phyloP scores from a whole-genome alignment of 2,329 filamentous ascomycete genomes.

The Malbranchea cinnamomea region DNA sequence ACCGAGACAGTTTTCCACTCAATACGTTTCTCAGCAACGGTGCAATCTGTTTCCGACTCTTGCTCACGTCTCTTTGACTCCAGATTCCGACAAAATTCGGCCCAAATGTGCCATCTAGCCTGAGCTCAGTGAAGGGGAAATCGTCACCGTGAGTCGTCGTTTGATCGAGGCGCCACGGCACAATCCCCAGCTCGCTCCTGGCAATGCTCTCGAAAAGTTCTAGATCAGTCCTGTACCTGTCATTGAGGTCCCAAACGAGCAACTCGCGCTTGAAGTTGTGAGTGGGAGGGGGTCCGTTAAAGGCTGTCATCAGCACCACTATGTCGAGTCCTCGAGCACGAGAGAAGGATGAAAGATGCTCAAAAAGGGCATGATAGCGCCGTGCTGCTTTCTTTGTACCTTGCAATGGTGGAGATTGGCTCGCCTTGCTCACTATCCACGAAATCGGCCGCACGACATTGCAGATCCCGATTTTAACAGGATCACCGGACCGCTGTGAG shows the following conservation, averaged over 20 bases:
- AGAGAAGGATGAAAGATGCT: constrained; percentile 32
- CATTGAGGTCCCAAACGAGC: constrained; percentile 33
- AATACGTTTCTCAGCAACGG: constrained; percentile 39
- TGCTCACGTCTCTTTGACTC: constrained; percentile 40
- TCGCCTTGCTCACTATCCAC: constrained; percentile 38
- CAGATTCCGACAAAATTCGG: constrained; percentile 37
- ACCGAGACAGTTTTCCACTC: not conserved
- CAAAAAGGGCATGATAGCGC: constrained; percentile 20
- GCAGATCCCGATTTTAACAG: constrained; percentile 40
- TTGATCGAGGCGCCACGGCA: too few species aligned
- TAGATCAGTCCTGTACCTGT: constrained; percentile 26
- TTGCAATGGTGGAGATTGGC: constrained; percentile 9
- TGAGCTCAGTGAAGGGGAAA: too few species aligned
- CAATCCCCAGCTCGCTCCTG: constrained; percentile 29
- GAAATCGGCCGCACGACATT: constrained; percentile 41
- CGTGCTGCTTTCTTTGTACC: constrained; percentile 8
- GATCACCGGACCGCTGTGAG: constrained; percentile 10
- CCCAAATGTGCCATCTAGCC: too few species aligned
- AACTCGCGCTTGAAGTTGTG: constrained; percentile 37
- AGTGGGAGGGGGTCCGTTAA: constrained; percentile 24
- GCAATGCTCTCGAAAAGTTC: constrained; percentile 29
- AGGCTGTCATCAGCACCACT: constrained; percentile 47
- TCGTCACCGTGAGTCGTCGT: too few species aligned
- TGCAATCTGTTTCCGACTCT: constrained; percentile 49
- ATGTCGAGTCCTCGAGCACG: constrained; percentile 32